Evolutionary conservation across 2,329 filamentous ascomycete species (phyloP), one percentile per base, ranked within the genome.

Genomic region (Mariannaea sp.): DNA sequence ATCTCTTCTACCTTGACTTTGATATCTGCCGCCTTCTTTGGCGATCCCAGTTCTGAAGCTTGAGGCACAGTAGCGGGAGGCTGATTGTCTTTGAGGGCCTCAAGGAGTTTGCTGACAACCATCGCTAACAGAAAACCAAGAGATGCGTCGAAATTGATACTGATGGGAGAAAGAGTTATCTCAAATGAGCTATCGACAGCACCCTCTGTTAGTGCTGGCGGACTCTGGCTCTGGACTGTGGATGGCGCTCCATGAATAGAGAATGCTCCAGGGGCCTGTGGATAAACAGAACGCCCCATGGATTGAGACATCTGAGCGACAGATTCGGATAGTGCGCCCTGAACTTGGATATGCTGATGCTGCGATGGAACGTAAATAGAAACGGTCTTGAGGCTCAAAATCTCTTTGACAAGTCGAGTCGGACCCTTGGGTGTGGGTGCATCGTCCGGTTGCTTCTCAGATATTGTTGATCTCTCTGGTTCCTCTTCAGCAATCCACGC

Each of bases 251-350:
- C 60, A 35, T 79, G 70, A 2, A 82, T 71, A 0, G 84, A 87
- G 65, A 87, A 87, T 2, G 84, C 78, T 1, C 84, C 85, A 1
- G 84, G 84, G 3, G 86, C 66, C 61, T 84, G 76, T 0, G 78
- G 77, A n/a, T 75, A 75, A 9, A 74, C 56, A 2, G 77, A 80
- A 30, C 64, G 70, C 0, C 65, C 65, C 30, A 77, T 56, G 12
- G 70, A 67, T 26, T 69, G 64, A 7, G 65, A 62, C 6, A 71
- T 58, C 19, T 68, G 60, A 7, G 64, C 53, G 3, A 65, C 53
- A 0, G 70, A 67, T 20, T 70, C 68, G 0, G 67, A 61, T 1
- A 65, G 58, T 6, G 61, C 55, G 13, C 68, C 42, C 4, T 73
- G 61, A 6, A 77, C 63, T 17, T 76, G 67, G 20, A 77, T 62